phyloP scores from a whole-genome alignment of 179 eudicot genomes.

The Monotropa hypopitys region DNA sequence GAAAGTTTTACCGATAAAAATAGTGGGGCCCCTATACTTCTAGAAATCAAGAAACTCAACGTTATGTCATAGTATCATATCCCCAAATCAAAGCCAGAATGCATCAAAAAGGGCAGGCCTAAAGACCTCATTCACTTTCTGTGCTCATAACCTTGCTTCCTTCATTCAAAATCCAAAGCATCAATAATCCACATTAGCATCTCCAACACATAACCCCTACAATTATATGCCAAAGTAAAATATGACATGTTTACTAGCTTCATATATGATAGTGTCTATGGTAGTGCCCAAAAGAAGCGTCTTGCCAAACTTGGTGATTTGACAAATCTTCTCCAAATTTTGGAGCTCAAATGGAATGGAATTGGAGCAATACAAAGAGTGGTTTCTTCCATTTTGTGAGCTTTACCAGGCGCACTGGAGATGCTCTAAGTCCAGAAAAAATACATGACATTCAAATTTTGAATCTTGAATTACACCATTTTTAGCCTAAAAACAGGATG shows the following conservation, averaged over 20 bases:
- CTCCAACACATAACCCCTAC: not conserved
- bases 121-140: no score
- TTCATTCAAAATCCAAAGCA: no score
- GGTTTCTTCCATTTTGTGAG: not conserved
- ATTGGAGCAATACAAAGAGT: not conserved
- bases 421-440: not conserved
- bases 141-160: no score
- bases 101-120: no score
- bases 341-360: not conserved
- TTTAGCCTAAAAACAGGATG: not conserved
- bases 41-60: no score
- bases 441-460: not conserved
- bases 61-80: no score
- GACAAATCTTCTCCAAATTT: not conserved
- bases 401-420: not conserved
- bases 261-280: no score
- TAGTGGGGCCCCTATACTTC: no score
- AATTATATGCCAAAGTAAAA: not conserved
- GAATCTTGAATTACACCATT: not conserved
- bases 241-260: not conserved
- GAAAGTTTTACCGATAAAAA: no score
- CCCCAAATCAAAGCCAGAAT: no score
- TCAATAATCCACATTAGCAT: no score
- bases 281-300: not conserved
- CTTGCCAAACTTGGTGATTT: not conserved